Base-by-base conservation (phyloP, 2,329 filamentous ascomycete species). In the Ceratocystis cubensis region DNA sequence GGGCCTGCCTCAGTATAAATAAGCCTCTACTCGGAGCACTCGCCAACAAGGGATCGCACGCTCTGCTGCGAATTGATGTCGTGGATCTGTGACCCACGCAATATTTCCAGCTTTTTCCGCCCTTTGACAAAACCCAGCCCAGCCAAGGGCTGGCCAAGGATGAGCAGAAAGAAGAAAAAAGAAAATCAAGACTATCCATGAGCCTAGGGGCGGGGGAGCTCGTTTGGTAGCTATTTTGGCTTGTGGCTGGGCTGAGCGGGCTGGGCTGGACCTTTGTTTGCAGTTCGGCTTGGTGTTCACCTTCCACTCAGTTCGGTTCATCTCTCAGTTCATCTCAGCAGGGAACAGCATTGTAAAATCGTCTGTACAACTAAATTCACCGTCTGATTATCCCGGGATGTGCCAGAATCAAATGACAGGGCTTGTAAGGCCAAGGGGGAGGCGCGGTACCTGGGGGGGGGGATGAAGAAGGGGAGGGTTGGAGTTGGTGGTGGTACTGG, bases 301-400 rank as follows among this genome's bases (percentile, higher is more conserved):
- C 37, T 13, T 41, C 37, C 10, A 41, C 37, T 41, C 37, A 41
- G 37, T 41, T 28, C 5, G 53, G 53, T 22, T 22, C 22, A 25
- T 25, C 13, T 8, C 22, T 30, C 22, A 30, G 22, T 22, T 30
- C 28, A 57, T 59, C 28, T 30, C 25, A 33, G 28, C 53, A 59
- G 53, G 53, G 53, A 59, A 59, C 53, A 59, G 53, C 53, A 59
- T 59, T 59, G 53, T 17, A 59, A 59, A 59, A n/a, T 59, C 53
- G 53, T 59, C 53, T 59, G 53, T 33, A 59, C 53, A 59, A 59
- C 53, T 30, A 59, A 59, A 59, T 59, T 41, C 53, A n/a, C 53
- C 53, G 17, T 59, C 53, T 59, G 53, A 59, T 59, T 59, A 59
- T 59, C 53, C 53, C 17, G 22, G 53, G 53, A 59, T 59, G 28